phyloP scores from a whole-genome alignment of 495 filamentous ascomycete species.

The Amorphotheca resinae region DNA sequence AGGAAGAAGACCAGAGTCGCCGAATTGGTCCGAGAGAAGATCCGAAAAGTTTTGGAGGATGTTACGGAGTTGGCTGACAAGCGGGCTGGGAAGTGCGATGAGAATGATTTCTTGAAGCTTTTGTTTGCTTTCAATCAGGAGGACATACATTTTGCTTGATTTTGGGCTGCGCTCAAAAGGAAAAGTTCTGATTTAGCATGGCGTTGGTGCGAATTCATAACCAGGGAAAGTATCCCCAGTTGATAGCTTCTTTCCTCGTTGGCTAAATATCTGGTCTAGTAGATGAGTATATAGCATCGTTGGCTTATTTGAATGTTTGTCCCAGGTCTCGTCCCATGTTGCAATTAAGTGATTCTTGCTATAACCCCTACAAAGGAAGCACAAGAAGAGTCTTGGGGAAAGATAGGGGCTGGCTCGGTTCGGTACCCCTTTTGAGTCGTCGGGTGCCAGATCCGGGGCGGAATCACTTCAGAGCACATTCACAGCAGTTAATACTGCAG shows the following conservation, averaged over 20 bases:
- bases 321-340: too few species aligned
- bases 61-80: slow-evolving; percentile 67
- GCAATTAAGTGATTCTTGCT: too few species aligned
- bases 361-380: too few species aligned
- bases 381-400: too few species aligned
- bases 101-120: slow-evolving; percentile 69
- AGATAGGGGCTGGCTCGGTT: too few species aligned
- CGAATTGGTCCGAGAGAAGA: slow-evolving; percentile 67
- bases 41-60: slow-evolving; percentile 66
- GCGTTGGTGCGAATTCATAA: slow-evolving; percentile 7
- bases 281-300: background rate
- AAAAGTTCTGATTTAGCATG: slow-evolving; percentile 13
- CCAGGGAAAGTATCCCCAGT: background rate
- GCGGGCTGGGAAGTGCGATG: slow-evolving; percentile 72
- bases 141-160: slow-evolving; percentile 82
- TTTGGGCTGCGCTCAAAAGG: background rate
- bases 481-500: too few species aligned
- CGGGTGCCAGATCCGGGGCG: too few species aligned
- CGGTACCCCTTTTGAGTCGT: too few species aligned
- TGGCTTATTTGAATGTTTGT: background rate
- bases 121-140: slow-evolving; percentile 68
- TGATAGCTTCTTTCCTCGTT: background rate
- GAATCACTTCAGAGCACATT: too few species aligned
- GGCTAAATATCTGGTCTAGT: background rate
- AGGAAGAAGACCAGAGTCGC: slow-evolving; percentile 66